phyloP scores from a whole-genome alignment of 805 yeast genomes.

The Myxozyma melibiosi region DNA sequence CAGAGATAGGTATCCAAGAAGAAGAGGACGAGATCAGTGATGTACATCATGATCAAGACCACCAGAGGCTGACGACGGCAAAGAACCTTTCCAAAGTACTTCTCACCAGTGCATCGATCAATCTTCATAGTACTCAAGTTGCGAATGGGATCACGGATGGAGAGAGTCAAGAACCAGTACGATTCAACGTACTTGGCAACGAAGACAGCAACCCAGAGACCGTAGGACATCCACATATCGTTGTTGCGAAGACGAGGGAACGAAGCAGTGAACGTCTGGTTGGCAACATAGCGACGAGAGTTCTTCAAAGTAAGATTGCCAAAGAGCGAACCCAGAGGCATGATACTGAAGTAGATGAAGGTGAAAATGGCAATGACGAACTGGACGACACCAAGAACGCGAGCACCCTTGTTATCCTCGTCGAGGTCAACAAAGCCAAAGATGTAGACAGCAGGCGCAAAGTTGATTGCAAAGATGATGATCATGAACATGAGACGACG shows the following conservation, averaged over 20 bases:
- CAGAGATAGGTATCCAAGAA: slow-evolving; percentile 98
- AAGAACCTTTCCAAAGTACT: slow-evolving; percentile 74
- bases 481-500: slow-evolving; percentile 81
- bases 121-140: slow-evolving; percentile 77
- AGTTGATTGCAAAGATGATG: slow-evolving; percentile 65
- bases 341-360: slow-evolving; percentile 78
- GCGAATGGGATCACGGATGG: slow-evolving; percentile 93
- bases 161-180: slow-evolving; percentile 84
- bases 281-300: slow-evolving; percentile 85
- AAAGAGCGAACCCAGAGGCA: slow-evolving; percentile 97
- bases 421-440: slow-evolving; percentile 77
- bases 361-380: slow-evolving; percentile 88
- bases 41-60: slow-evolving; percentile 87
- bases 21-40: slow-evolving; percentile 91
- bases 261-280: slow-evolving; percentile 94
- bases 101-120: slow-evolving; percentile 92
- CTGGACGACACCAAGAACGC: slow-evolving; percentile 77
- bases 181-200: slow-evolving; percentile 89
- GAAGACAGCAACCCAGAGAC: slow-evolving; percentile 87
- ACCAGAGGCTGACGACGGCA: slow-evolving; percentile 88
- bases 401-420: slow-evolving; percentile 69
- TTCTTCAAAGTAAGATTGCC: slow-evolving; percentile 87
- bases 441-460: slow-evolving; percentile 84
- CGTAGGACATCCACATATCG: slow-evolving; percentile 95
- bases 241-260: slow-evolving; percentile 78